Conservation (phyloP, 148 eudicot species). For the Nyssa sinensis region DNA sequence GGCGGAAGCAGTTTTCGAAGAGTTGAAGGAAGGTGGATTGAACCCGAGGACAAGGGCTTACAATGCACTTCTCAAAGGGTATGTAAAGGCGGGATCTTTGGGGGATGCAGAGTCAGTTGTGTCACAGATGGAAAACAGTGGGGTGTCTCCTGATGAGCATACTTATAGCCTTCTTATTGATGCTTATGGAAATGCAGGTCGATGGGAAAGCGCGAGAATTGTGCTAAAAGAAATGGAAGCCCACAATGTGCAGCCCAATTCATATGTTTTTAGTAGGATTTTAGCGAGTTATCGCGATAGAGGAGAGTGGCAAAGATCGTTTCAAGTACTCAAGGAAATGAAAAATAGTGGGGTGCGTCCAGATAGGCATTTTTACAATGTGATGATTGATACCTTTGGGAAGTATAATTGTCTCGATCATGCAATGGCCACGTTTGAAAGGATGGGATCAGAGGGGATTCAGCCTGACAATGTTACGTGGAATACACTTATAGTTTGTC, state of each 20-base stretch:
- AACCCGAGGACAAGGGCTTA: constrained; percentile 85
- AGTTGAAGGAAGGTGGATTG: constrained; percentile 85
- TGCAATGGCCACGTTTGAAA: constrained; percentile 76
- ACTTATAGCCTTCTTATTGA: constrained; percentile 85
- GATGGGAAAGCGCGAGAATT: constrained; percentile 98
- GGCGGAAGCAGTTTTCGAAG: constrained; percentile 93
- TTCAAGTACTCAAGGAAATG: constrained; percentile 93
- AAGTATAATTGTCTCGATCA: constrained; percentile 90
- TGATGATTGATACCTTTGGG: constrained; percentile 94
- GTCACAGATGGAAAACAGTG: constrained; percentile 78
- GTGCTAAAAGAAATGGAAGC: constrained; percentile 93
- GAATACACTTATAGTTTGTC: constrained; percentile 91
- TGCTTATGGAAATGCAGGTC: constrained; percentile 81
- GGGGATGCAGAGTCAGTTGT: constrained; percentile 79
- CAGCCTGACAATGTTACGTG: constrained; percentile 90
- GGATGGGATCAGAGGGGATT: constrained; percentile 80
- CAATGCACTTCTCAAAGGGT: constrained; percentile 87
- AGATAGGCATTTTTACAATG: constrained; percentile 83
- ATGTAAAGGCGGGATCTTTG: constrained; percentile 68
- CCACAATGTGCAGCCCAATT: constrained; percentile 63
- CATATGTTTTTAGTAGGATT: constrained; percentile 76
- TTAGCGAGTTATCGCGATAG: constrained; percentile 78
- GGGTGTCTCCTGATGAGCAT: constrained; percentile 77
- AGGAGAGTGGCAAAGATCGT: constrained; percentile 94
- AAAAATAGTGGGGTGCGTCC: constrained; percentile 77